phyloP scores from a whole-genome alignment of 805 yeast genomes.

The Yarrowia sp. region DNA sequence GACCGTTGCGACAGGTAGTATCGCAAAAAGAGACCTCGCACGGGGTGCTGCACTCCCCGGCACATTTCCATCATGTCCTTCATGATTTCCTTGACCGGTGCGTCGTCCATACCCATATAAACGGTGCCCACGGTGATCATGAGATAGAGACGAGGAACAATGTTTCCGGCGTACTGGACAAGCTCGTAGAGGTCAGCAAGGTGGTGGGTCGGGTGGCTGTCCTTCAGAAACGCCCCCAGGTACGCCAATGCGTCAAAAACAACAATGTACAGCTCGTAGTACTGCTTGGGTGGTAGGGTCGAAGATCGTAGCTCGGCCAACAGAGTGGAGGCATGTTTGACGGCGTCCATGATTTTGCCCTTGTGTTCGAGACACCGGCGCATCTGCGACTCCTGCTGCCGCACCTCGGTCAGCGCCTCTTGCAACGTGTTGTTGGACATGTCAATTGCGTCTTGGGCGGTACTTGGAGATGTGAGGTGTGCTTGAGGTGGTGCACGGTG shows the following conservation, averaged over 20 bases:
- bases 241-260: slow-evolving; percentile 81
- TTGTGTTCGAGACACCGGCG: slow-evolving; percentile 72
- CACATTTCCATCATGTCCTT: slow-evolving; percentile 98
- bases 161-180: slow-evolving; percentile 92
- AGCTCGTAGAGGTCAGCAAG: slow-evolving; percentile 90
- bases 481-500: too few species aligned
- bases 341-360: slow-evolving; percentile 80
- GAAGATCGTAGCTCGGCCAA: slow-evolving; percentile 82
- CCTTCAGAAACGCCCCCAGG: slow-evolving; percentile 68
- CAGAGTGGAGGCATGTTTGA: slow-evolving; percentile 84
- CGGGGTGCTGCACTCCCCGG: slow-evolving; percentile 94
- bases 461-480: background rate
- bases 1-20: slow-evolving; percentile 88
- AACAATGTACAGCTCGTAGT: slow-evolving; percentile 87
- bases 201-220: slow-evolving; percentile 71
- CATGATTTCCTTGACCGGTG: slow-evolving; percentile 85
- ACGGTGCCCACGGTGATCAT: slow-evolving; percentile 96
- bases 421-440: slow-evolving; percentile 31
- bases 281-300: slow-evolving; percentile 81
- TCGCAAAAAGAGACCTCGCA: slow-evolving; percentile 86
- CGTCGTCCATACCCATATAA: slow-evolving; percentile 75
- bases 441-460: slow-evolving; percentile 9
- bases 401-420: slow-evolving; percentile 58
- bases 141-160: slow-evolving; percentile 87
- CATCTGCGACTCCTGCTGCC: slow-evolving; percentile 77